These are phyloP conservation scores for Fraxinus baroniana DNA, from an alignment of 305 asterid genomes.

Conservation along the genomic window DNA sequence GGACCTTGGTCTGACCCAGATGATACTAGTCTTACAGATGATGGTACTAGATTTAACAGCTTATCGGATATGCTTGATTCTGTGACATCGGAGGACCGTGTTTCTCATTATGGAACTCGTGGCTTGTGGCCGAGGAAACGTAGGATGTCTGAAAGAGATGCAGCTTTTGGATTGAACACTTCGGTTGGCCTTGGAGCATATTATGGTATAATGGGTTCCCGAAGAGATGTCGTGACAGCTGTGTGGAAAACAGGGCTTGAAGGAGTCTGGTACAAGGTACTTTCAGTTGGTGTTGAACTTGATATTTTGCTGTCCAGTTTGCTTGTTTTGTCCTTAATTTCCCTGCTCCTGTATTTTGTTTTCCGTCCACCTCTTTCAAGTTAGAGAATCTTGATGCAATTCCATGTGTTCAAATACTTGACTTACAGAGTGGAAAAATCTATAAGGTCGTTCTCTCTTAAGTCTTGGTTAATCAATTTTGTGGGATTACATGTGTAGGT, in stretches of 20 bases:
- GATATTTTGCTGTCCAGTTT: slow-evolving; percentile 3
- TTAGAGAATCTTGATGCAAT: not conserved
- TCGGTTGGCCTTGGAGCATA: slow-evolving; percentile 96
- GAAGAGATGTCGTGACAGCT: slow-evolving; percentile 95
- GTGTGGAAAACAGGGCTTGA: slow-evolving; percentile 98
- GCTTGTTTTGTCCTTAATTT: slow-evolving; percentile 3
- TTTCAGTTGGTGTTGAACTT: not conserved
- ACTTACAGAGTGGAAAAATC: not conserved
- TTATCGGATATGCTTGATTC: slow-evolving; percentile 51
- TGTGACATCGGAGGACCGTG: slow-evolving; percentile 51
- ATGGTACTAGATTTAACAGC: slow-evolving; percentile 46
- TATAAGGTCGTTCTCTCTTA: not conserved
- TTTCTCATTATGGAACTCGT: slow-evolving; percentile 59
- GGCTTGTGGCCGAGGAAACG: slow-evolving; percentile 98
- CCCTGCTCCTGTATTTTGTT: not conserved
- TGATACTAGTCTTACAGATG: slow-evolving; percentile 52
- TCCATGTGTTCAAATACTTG: not conserved
- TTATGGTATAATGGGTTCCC: slow-evolving; percentile 98
- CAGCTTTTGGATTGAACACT: slow-evolving; percentile 92
- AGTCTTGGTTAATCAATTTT: not conserved
- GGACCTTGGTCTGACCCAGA: slow-evolving; percentile 96
- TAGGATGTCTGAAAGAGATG: slow-evolving; percentile 95
- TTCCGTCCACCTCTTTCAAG: not conserved
- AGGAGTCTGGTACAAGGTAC: slow-evolving; percentile 97
- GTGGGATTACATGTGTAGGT: slow-evolving; percentile 1